Base-by-base conservation (phyloP, 495 filamentous ascomycete genomes). In the Staphylotrichum longicolle region DNA sequence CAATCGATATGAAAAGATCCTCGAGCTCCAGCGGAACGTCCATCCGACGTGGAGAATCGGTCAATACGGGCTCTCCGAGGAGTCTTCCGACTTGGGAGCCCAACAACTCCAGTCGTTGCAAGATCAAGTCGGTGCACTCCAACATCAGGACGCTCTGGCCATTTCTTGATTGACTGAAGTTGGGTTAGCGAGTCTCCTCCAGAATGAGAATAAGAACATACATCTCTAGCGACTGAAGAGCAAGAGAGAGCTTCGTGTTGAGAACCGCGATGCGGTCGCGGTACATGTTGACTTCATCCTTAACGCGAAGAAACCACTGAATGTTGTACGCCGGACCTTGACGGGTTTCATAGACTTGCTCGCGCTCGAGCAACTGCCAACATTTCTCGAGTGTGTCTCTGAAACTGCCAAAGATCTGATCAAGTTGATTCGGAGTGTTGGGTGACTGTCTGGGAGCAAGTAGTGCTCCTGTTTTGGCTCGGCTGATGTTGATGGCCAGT, bases 201-300 rank as follows among this genome's bases (percentile, higher is more conserved):
- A 27, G 20, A 27, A 27, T 27, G 11, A 34, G 7, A 39, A 7
- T 20, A 37, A 6, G 7, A 46, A 54, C 50, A 0, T 45, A 62
- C 60, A 66, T 58, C 9, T 61, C 52, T 14, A 66, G 32, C 2
- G 37, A 54, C 34, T 55, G 52, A 5, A 58, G 48, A 20, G 55
- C 53, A 7, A 54, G 15, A 5, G 46, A 57, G 3, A 67, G 35
- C 15, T 67, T 67, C 35, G 61, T 51, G 39, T 59, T 62, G 44
- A 51, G 57, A 3, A 58, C 37, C 8, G 62, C 58, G 44, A 67
- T 63, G 40, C 65, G 65, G 41, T 67, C 65, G 10, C 65, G 58
- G 35, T 55, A 50, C 27, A 61, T 62, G 4, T 39, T 27, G 11
- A 67, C 39, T 7, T 67, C 65, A 35, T 67, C 61, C 32, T 59